Percentiles rank a stretch among this genome's conserved stretches.
Conservation (phyloP, 2,329 filamentous ascomycete genomes). For the Aspergillus amoenus region DNA sequence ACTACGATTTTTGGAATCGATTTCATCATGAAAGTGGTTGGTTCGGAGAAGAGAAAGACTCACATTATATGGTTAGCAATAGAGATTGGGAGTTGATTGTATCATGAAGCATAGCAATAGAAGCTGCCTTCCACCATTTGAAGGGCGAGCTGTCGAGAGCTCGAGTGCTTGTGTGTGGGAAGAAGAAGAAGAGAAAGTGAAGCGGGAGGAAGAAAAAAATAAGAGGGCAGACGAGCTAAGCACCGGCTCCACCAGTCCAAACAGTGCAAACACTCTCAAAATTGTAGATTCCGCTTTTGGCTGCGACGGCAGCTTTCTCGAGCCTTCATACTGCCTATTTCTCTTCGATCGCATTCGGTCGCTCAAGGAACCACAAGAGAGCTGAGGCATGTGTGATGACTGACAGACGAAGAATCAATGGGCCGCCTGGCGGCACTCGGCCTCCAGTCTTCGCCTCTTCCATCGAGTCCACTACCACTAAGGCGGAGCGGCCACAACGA, state of each 20-base stretch:
- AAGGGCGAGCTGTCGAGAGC: conserved; percentile 13
- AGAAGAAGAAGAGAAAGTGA: conserved; percentile 22
- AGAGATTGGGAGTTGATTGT: not conserved
- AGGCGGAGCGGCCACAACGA: conserved; percentile 52
- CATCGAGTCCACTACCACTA: conserved; percentile 47
- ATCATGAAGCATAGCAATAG: not conserved
- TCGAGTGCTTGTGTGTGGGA: conserved; percentile 12
- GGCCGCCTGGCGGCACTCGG: conserved; percentile 73
- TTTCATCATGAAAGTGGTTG: conserved; percentile 48
- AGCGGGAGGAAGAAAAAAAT: conserved; percentile 16
- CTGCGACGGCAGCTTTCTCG: conserved; percentile 12
- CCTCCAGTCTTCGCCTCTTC: conserved; percentile 66
- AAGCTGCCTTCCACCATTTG: conserved; percentile 20
- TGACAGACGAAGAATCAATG: conserved; percentile 88
- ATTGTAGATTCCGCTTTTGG: conserved; percentile 36
- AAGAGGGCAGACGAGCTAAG: conserved; percentile 19
- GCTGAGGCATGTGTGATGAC: conserved; percentile 55
- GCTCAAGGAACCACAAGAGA: conserved; percentile 7
- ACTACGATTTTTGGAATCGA: conserved; percentile 49
- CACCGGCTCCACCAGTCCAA: conserved; percentile 28
- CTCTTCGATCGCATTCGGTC: conserved; percentile 7
- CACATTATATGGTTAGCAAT: conserved; percentile 25
- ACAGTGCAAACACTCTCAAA: conserved; percentile 40
- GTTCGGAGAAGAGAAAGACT: conserved; percentile 17
- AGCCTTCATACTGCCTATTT: conserved; percentile 3